Percentiles rank a stretch among this genome's conserved stretches.
Conservation (phyloP, 2,329 filamentous ascomycete species). For the Trichoderma sp. region DNA sequence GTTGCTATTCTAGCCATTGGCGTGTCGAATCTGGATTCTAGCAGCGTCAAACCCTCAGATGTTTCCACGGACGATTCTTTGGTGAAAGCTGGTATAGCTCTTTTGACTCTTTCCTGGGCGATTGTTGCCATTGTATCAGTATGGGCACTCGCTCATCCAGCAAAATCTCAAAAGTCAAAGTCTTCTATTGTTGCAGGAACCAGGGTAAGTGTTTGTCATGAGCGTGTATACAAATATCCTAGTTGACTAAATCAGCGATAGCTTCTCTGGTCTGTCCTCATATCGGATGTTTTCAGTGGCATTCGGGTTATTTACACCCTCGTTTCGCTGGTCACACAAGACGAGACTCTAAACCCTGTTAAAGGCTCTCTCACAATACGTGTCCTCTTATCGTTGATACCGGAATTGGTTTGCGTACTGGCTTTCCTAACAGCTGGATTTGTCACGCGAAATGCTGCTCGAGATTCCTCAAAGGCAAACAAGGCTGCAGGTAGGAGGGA, state of each 20-base stretch:
- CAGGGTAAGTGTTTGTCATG: background rate
- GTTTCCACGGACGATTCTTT: background rate
- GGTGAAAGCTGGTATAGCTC: background rate
- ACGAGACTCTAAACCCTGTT: background rate
- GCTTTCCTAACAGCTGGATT: background rate
- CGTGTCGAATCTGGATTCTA: background rate
- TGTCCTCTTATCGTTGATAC: background rate
- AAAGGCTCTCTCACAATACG: background rate
- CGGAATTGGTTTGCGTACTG: background rate
- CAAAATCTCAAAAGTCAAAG: background rate
- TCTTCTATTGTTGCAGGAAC: background rate
- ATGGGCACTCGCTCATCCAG: background rate
- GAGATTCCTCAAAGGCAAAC: background rate
- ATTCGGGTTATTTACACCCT: background rate
- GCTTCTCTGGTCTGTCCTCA: background rate
- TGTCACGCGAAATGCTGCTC: background rate
- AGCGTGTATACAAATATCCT: background rate
- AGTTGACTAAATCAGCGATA: background rate
- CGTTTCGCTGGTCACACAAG: background rate
- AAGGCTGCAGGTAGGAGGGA: background rate
- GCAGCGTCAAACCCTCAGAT: background rate
- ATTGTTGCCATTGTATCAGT: background rate
- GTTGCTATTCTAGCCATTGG: background rate
- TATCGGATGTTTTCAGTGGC: background rate
- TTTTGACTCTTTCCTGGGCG: constrained; percentile 1